phyloP scores from a whole-genome alignment of 176 grass and related monocot species.

The Phoenix roebelenii region DNA sequence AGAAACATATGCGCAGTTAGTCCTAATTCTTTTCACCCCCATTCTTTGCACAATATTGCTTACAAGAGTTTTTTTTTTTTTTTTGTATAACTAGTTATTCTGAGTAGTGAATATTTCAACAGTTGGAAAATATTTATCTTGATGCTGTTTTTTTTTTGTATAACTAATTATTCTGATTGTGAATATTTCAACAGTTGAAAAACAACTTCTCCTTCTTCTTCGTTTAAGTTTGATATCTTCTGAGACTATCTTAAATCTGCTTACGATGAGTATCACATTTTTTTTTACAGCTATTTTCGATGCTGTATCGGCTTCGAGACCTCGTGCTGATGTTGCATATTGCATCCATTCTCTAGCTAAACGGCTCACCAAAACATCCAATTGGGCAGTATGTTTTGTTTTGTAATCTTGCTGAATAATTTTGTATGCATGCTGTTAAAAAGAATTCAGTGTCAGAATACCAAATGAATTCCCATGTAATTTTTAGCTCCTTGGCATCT shows the following conservation, averaged over 20 bases:
- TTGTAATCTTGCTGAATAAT: constrained; percentile 1
- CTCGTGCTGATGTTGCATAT: constrained; percentile 20
- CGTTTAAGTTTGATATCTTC: no score
- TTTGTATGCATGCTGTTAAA: not conserved
- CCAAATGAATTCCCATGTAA: no score
- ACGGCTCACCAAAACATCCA: constrained; percentile 13
- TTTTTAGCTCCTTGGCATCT: no score
- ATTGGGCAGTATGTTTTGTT: constrained; percentile 27
- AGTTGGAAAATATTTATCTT: no score
- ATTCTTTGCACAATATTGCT: not conserved
- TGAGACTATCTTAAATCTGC: not conserved
- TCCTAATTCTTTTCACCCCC: not conserved
- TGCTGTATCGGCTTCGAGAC: constrained; percentile 20
- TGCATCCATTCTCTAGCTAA: constrained; percentile 18
- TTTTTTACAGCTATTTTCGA: constrained; percentile 20
- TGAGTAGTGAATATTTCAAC: no score
- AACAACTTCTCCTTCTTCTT: no score
- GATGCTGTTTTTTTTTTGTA: no score
- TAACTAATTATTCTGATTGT: no score
- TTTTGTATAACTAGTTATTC: no score
- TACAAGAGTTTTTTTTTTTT: not conserved
- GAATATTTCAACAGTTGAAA: no score
- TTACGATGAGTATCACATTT: not conserved
- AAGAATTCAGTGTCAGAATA: no score
- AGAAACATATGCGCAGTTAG: constrained; percentile 20